Evolutionary conservation across 768 basidiomycete genomes (phyloP).

Genomic region (Auricularia cornea): DNA sequence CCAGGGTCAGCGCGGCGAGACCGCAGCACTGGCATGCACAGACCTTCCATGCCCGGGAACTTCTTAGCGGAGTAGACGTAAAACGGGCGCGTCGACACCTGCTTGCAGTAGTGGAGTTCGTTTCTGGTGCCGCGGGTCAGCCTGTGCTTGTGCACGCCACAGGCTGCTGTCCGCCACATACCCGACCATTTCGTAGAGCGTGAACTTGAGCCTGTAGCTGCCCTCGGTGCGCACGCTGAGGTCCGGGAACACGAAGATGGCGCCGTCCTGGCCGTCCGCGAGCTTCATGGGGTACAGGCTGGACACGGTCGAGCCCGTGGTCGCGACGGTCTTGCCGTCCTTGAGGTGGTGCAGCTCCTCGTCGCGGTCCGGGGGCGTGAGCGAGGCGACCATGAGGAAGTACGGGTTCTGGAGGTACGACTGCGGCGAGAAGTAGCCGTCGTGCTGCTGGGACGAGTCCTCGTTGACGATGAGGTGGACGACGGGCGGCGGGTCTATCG

Average conservation of each 20-base stretch:
- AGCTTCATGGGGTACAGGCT: constrained; percentile 85
- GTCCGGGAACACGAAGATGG: constrained; percentile 96
- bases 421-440: constrained; percentile 37
- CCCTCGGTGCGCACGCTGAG: constrained; percentile 89
- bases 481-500: constrained; percentile 94
- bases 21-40: constrained; percentile 15
- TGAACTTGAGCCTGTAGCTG: constrained; percentile 69
- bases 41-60: constrained; percentile 94
- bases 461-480: constrained; percentile 84
- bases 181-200: constrained; percentile 88
- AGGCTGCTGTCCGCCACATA: constrained; percentile 32
- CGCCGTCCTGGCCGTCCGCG: constrained; percentile 63
- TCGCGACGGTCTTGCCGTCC: constrained; percentile 87
- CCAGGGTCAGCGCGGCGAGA: not conserved
- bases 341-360: constrained; percentile 83
- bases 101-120: constrained; percentile 84
- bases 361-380: constrained; percentile 84
- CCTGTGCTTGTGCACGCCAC: constrained; percentile 3
- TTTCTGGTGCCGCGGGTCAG: constrained; percentile 36
- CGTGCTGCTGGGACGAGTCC: constrained; percentile 23
- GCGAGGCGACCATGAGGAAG: constrained; percentile 91
- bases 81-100: constrained; percentile 80
- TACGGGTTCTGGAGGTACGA: constrained; percentile 84
- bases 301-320: constrained; percentile 85
- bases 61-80: constrained; percentile 96